Base-by-base conservation (phyloP, 2,329 filamentous ascomycete genomes). In the Fusarium pseudograminearum region DNA sequence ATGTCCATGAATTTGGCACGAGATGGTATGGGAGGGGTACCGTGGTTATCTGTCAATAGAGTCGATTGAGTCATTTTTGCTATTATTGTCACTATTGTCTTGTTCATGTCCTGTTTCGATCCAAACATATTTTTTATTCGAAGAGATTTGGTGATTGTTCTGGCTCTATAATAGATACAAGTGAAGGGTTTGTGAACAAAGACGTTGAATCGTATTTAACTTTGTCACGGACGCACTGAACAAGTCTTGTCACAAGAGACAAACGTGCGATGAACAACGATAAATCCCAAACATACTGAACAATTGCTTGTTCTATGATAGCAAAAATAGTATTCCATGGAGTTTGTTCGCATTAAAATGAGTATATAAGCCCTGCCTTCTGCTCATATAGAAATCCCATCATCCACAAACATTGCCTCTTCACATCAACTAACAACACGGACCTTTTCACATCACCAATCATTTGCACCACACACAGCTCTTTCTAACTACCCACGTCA, bases 191-290 rank as follows among this genome's bases (percentile, higher is more conserved):
- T 7, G 12, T 40, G n/a, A 40, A 40, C 36, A 40, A 40, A 40
- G 36, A 22, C 12, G 4, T 3, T 40, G 0, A 8, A 12, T 40
- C 5, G n/a, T 40, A 12, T 20, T 20, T 1, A 22, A 40, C 1
- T 8, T 8, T 7, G 12, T 22, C n/a, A 15, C 36, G 0, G n/a
- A 15, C 11, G 20, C n/a, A 20, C 12, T 22, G 36, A 22, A 22
- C 36, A 40, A 22, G 0, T 20, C 5, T 14, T 8, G n/a, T 40
- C n/a, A 4, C 12, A 22, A 0, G 2, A 14, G 14, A 15, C 11
- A 14, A n/a, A 14, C 4, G 3, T 1, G 0, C 1, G 10, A 20
- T 6, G 12, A 30, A 30, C 4, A 30, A 30, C 28, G 4, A 1
- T 20, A 0, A 22, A 20, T 14, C 1, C n/a, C 1, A 40, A 14